Evolutionary conservation across 495 filamentous ascomycete genomes (phyloP), one percentile per base, ranked within the genome.

Genomic region (Daldinia childiae): DNA sequence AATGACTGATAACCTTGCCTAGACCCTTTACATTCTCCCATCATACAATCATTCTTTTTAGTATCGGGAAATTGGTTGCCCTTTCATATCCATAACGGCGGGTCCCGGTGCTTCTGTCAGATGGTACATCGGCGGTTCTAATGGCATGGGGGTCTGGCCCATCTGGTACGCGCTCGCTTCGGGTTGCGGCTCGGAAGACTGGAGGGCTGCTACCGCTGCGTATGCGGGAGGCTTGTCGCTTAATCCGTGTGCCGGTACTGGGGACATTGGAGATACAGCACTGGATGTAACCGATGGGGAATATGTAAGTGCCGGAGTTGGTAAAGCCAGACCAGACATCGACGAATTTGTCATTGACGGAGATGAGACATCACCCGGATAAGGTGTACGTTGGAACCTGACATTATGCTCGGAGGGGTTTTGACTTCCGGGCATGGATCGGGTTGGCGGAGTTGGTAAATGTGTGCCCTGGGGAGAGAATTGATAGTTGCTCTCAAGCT

Each of bases 141-240:
- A 4, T 15, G 57, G 48, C 7, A 52, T 38, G 1, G 71, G 71
- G 4, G 58, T 57, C 11, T 73, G 71, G 26, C 71, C 71, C 71
- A 73, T 73, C 52, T 73, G 65, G 27, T 73, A 68, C 6, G 71
- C 57, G 26, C 39, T 62, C 7, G 65, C 71, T 38, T 73, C 71
- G 50, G 61, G 71, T 21, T 73, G 71, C 26, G 71, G 71, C 62
- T 73, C 71, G 7, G 71, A 62, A 12, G 71, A 73, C 29, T 69
- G 66, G 3, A 69, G 61, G 1, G 65, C 71, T 4, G 52, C 34
- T 7, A 62, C 57, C 7, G 57, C 60, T 6, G 51, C 58, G 43
- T 73, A 73, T 0, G 71, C 39, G 6, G 71, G 71, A 9, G 71
- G 71, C 56, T 65, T 69, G 9, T 73, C 71, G 58, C 27, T 58